Base-by-base conservation (phyloP, 352 stramenopile genomes). In the Saprolegnia parasitica region DNA sequence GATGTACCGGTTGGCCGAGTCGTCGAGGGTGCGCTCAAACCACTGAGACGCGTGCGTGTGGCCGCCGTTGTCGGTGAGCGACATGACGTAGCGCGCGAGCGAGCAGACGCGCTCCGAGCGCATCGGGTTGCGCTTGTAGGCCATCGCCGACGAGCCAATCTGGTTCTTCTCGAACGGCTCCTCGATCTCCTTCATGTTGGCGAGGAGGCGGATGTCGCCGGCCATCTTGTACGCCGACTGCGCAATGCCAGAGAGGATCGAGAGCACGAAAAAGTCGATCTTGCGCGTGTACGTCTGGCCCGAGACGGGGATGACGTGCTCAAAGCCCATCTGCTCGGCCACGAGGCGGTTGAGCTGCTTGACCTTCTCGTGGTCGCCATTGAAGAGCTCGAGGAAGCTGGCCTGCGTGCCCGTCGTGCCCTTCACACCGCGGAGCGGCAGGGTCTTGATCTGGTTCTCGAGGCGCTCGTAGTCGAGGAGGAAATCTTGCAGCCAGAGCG, bases 121-220 rank as follows among this genome's bases (percentile, higher is more conserved):
- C 97, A 99, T 99, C 56, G 97, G 97, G 84, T 99, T 99, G 68
- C 97, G 93, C 84, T 99, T 99, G 92, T 99, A 99, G 0, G 97
- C 96, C 97, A 99, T 99, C 56, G 97, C 97, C 42, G 90, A 98
- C 37, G 92, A 98, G 11, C 97, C 97, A 73, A 99, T 99, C 78
- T 95, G 87, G 79, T 95, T 95, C 81, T 96, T 96, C 76, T 93
- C 89, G 66, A 97, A 96, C 45, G 89, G 89, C 74, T 96, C 91
- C 67, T 98, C 96, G 26, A 99, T 97, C 78, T 99, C 97, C 83
- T 99, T 99, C 78, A 99, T 95, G 81, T 99, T 99, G 24, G 97
- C 96, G 37, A 99, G 86, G 18, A 99, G 86, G 74, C 97, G 96
- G 67, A 99, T 98, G 81, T 99, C 97, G 45, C 95, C 91, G 55